Evolutionary conservation across 495 filamentous ascomycete species (phyloP), one percentile per base, ranked within the genome.

Genomic region (Bathelium albidoporum): DNA sequence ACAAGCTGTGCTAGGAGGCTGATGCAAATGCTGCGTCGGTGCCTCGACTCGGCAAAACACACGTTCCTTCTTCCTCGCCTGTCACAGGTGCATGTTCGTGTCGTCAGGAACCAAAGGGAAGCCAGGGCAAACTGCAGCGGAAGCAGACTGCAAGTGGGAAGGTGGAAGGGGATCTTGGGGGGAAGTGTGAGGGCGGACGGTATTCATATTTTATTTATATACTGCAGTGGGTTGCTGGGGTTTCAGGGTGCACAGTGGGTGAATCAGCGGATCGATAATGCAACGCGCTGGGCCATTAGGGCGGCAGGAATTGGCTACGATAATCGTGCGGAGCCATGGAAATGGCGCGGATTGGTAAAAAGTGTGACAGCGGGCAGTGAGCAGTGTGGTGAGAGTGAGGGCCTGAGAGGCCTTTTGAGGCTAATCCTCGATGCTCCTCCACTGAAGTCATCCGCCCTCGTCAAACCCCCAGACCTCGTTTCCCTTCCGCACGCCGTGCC

Each of bases 371-470:
- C n/a, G n/a, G n/a, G n/a, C n/a, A n/a, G n/a, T n/a, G n/a, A n/a
- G 44, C 14, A 55, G 49, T n/a, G 49, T 55, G 44, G 44, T 49
- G 44, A 49, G 44, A 49, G 44, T 49, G 44, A n/a, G 5, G 44
- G 20, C n/a, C n/a, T n/a, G 44, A 18, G 14, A 18, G 12, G 12
- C 14, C 44, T 29, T 20, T 55, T 55, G 49, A n/a, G 49, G 49
- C 49, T 55, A 55, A 55, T 55, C 49, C 49, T 5, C 14, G 12
- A 22, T 29, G 49, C 49, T 55, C 49, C 49, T 55, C 49, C 49
- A 55, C 49, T 55, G 49, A 55, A 55, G 49, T 55, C 49, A 55
- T 55, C 49, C 49, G 49, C 44, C 44, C 14, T 49, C 44, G 18
- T 18, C 44, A 29, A n/a, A n/a, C 22, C 49, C 24, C 20, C 12